Evolutionary conservation across 1,284 basidiomycete species (phyloP), one percentile per base, ranked within the genome.

Genomic region (Volvariella surrecta): DNA sequence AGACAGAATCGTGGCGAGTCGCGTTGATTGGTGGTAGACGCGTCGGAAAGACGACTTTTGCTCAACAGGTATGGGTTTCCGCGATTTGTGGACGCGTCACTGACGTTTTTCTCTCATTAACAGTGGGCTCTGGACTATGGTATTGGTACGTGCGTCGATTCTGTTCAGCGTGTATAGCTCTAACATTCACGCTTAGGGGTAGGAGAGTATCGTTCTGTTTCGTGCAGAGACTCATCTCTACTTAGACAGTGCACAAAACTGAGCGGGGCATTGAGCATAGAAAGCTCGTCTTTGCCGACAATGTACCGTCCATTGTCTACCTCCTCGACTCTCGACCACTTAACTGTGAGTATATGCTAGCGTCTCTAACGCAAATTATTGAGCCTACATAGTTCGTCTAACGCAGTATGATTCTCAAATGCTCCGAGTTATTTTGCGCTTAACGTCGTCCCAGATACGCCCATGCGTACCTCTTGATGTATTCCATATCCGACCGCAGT

Each of bases 381-480:
- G n/a, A n/a, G n/a, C n/a, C n/a, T n/a, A n/a, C n/a, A n/a, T n/a
- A n/a, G n/a, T n/a, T n/a, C n/a, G n/a, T n/a, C n/a, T n/a, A n/a
- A n/a, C n/a, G n/a, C n/a, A n/a, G n/a, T n/a, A n/a, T n/a, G n/a
- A n/a, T n/a, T n/a, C n/a, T n/a, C n/a, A n/a, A n/a, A n/a, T n/a
- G n/a, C n/a, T n/a, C n/a, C n/a, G n/a, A n/a, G n/a, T n/a, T n/a
- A n/a, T n/a, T n/a, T n/a, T n/a, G n/a, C n/a, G n/a, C n/a, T n/a
- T n/a, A n/a, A n/a, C n/a, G n/a, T n/a, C n/a, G n/a, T 31, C 20
- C 19, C 38, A 60, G 58, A 13, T 46, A 42, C 17, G 50, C 52
- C 24, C 52, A 61, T 40, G 58, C 51, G n/a, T 55, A 55, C 45
- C 51, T 59, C 39, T 48, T 59, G 24, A 47, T 61, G 43, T 61